Conservation (phyloP, 192 early-diverging fungal species). For the Umbelopsis sp. region DNA sequence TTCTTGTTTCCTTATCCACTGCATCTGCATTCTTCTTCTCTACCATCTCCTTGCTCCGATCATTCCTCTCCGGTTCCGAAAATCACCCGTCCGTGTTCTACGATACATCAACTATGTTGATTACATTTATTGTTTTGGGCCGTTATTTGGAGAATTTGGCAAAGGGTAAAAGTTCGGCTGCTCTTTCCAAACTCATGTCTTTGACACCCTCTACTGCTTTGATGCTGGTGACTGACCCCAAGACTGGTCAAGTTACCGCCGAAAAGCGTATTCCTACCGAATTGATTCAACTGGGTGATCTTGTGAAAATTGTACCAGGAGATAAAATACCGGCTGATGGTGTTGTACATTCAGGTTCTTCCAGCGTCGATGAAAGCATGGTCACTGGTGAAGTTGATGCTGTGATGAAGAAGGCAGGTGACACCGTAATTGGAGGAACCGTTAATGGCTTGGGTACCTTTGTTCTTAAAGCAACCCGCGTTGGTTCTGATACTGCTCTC, state of each 20-base stretch:
- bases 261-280: constrained; percentile 85
- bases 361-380: constrained; percentile 93
- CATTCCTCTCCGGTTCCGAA: constrained; percentile 54
- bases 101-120: constrained; percentile 90
- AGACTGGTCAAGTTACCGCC: constrained; percentile 45
- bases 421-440: constrained; percentile 88
- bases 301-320: constrained; percentile 87
- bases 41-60: constrained; percentile 70
- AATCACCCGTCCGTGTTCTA: constrained; percentile 83
- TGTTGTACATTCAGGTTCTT: constrained; percentile 67
- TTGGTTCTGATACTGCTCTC: constrained; percentile 90
- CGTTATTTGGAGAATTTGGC: constrained; percentile 93
- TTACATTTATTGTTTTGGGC: constrained; percentile 92
- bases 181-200: constrained; percentile 85
- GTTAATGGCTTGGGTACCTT: constrained; percentile 91
- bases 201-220: constrained; percentile 80
- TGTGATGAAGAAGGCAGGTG: constrained; percentile 68
- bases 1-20: constrained; percentile 87
- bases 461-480: constrained; percentile 80
- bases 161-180: constrained; percentile 90
- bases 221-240: constrained; percentile 54
- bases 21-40: constrained; percentile 85
- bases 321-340: constrained; percentile 95
- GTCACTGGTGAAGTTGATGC: constrained; percentile 92
- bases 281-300: constrained; percentile 83